Evolutionary conservation across 2,329 filamentous ascomycete genomes (phyloP).

Genomic region (Claviceps africana): DNA sequence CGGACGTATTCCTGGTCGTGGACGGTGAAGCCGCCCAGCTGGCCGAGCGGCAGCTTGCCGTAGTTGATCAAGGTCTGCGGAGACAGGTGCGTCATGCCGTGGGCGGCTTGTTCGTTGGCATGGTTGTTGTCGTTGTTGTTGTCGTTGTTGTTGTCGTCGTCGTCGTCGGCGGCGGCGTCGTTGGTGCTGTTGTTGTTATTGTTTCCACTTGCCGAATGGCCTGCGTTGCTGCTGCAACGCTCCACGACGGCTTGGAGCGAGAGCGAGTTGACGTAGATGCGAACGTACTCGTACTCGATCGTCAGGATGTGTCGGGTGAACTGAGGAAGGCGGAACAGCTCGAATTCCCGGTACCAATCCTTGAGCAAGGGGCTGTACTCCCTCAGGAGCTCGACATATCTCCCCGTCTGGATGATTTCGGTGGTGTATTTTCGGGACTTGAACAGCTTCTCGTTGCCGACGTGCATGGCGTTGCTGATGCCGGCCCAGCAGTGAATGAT

Average conservation of each 20-base stretch:
- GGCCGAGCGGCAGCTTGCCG: conserved; percentile 48
- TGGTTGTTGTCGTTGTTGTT: not conserved
- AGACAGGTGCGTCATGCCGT: conserved; percentile 28
- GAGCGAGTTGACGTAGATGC: conserved; percentile 88
- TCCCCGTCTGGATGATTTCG: conserved; percentile 72
- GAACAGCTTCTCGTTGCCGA: conserved; percentile 80
- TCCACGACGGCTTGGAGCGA: conserved; percentile 91
- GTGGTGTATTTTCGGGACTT: conserved; percentile 76
- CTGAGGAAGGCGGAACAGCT: conserved; percentile 54
- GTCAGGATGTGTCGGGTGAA: conserved; percentile 64
- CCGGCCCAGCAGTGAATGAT: conserved; percentile 84
- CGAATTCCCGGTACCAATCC: conserved; percentile 71
- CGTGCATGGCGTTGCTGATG: conserved; percentile 83
- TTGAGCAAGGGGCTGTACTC: conserved; percentile 66
- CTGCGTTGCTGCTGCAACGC: conserved; percentile 66
- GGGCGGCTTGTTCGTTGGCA: conserved; percentile 17
- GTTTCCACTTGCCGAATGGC: conserved; percentile 26
- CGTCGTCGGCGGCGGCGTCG: not conserved
- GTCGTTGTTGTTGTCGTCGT: not conserved
- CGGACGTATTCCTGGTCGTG: conserved; percentile 60
- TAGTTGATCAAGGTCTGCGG: conserved; percentile 52
- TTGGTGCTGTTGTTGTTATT: conserved; percentile 1
- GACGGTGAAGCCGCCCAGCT: conserved; percentile 47
- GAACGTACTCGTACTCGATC: conserved; percentile 91
- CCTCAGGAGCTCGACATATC: conserved; percentile 68